These are phyloP conservation scores for Plantago coronopus DNA, from an alignment of 305 asterid species.

Conservation along the genomic window DNA sequence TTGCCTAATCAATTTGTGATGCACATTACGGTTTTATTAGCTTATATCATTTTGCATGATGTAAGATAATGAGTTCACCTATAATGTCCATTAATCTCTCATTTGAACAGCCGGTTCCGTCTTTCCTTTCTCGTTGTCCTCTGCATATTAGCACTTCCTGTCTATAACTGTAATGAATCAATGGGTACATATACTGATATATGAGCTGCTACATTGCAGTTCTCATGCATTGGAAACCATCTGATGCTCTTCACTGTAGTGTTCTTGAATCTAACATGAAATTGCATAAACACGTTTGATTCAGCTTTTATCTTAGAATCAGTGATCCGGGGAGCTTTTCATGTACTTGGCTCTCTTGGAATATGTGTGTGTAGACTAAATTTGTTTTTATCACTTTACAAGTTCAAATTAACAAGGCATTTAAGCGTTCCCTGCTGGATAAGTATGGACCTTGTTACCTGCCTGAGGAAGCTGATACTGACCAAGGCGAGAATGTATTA, in stretches of 20 bases:
- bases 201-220: neutral
- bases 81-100: slow-evolving; percentile 12
- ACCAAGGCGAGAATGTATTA: neutral
- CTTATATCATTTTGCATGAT: slow-evolving; percentile 27
- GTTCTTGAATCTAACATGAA: neutral
- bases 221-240: neutral
- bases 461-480: neutral
- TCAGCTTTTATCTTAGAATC: too few relatives aligned
- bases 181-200: neutral
- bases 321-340: neutral
- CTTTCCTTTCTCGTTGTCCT: too few relatives aligned
- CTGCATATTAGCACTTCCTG: neutral
- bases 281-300: neutral
- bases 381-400: too few relatives aligned
- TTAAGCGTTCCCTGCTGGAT: neutral
- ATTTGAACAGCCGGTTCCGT: slow-evolving; percentile 44
- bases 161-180: neutral
- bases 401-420: too few relatives aligned
- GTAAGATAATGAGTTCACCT: slow-evolving; percentile 28
- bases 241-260: neutral
- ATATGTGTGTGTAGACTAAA: too few relatives aligned
- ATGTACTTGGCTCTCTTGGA: neutral
- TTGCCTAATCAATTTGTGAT: slow-evolving; percentile 34
- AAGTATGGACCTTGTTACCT: neutral
- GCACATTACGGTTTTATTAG: slow-evolving; percentile 10